Conservation (phyloP, 805 yeast species). For the Hanseniaspora lachancei region DNA sequence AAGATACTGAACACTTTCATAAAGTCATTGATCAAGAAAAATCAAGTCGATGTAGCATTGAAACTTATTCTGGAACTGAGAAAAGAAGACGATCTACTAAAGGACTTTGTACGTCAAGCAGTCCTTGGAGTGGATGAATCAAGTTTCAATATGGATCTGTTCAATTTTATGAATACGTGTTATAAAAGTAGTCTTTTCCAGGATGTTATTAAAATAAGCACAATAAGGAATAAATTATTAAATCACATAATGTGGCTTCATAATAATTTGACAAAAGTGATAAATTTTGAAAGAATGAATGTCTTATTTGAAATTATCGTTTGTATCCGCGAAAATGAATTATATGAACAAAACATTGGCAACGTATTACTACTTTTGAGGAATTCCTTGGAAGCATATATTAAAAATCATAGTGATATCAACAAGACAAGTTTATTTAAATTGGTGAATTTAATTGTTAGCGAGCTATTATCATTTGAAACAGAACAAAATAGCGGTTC, state of each 20-base stretch:
- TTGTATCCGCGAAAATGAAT: not conserved
- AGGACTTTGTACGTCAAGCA: not conserved
- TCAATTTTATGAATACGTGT: not conserved
- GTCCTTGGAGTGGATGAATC: not conserved
- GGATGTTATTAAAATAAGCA: not conserved
- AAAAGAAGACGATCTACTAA: not conserved
- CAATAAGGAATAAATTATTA: not conserved
- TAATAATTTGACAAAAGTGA: not conserved
- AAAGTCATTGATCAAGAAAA: not conserved
- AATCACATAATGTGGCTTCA: not conserved
- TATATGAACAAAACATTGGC: not conserved
- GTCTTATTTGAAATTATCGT: not conserved
- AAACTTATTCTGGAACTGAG: not conserved
- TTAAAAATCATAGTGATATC: not conserved
- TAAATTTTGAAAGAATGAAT: not conserved
- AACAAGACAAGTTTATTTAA: not conserved
- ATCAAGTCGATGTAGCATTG: not conserved
- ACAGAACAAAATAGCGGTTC: not conserved
- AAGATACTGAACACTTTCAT: not conserved
- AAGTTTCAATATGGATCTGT: not conserved
- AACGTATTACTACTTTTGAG: not conserved
- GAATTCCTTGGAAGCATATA: not conserved
- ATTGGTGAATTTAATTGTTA: not conserved
- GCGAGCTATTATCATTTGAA: not conserved
- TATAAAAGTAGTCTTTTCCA: not conserved